Conservation (phyloP, 2,329 filamentous ascomycete species). For the Penicillium sclerotiorum region DNA sequence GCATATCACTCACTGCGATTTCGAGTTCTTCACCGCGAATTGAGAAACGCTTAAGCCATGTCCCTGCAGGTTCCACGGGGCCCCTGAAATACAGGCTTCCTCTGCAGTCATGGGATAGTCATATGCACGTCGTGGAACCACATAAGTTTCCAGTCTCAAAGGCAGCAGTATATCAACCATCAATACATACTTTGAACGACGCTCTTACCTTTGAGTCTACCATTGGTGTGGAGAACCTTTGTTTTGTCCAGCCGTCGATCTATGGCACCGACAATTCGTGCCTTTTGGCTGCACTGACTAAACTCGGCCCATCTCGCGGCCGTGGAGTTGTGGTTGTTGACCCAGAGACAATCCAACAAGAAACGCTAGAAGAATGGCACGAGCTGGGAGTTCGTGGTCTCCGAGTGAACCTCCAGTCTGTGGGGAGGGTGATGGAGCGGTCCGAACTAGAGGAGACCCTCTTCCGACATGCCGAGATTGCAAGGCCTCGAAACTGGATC, state of each 20-base stretch:
- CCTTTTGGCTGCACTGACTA: slow-evolving; percentile 56
- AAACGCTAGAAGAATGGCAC: slow-evolving; percentile 58
- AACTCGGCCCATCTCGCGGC: slow-evolving; percentile 53
- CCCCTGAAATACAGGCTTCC: slow-evolving; percentile 32
- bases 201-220: slow-evolving; percentile 55
- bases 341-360: slow-evolving; percentile 41
- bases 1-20: slow-evolving; percentile 18
- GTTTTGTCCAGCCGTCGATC: slow-evolving; percentile 64
- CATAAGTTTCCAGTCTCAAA: slow-evolving; percentile 52
- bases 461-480: slow-evolving; percentile 52
- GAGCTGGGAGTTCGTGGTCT: slow-evolving; percentile 60
- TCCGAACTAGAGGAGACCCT: slow-evolving; percentile 49
- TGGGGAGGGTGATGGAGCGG: slow-evolving; percentile 46
- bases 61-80: not conserved
- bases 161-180: slow-evolving; percentile 56
- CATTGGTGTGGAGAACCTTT: slow-evolving; percentile 58
- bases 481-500: slow-evolving; percentile 58
- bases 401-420: slow-evolving; percentile 61
- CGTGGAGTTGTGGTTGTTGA: slow-evolving; percentile 62
- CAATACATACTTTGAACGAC: slow-evolving; percentile 53
- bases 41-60: slow-evolving; percentile 18
- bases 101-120: slow-evolving; percentile 59
- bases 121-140: slow-evolving; percentile 66
- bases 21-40: slow-evolving; percentile 7
- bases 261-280: slow-evolving; percentile 65